A percentile compares a stretch with the other conserved stretches of the same genome.
Evolutionary conservation across 2,329 filamentous ascomycete species (phyloP).

Genomic region (Fusarium sp.): DNA sequence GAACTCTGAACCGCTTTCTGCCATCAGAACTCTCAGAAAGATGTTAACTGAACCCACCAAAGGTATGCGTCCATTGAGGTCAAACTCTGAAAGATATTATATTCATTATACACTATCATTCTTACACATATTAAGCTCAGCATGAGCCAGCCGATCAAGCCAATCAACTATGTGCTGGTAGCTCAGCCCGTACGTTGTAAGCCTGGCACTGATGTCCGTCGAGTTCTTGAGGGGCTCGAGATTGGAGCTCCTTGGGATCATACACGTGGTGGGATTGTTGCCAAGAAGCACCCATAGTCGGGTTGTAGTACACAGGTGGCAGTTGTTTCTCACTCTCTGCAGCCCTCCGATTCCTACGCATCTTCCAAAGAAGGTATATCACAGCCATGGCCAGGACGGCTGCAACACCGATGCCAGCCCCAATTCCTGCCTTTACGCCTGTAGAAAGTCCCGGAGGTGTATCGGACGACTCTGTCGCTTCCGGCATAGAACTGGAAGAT

Average conservation of each 20-base stretch:
- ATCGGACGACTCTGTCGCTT: not conserved
- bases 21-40: too few relatives aligned
- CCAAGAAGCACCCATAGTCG: constrained; percentile 10
- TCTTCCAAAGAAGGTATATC: constrained; percentile 33
- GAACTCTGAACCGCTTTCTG: too few relatives aligned
- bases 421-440: constrained; percentile 28
- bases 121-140: not conserved
- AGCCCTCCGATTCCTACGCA: constrained; percentile 18
- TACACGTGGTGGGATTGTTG: constrained; percentile 13
- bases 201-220: constrained; percentile 20
- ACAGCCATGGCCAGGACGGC: constrained; percentile 1
- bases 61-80: too few relatives aligned
- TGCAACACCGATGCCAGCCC: constrained; percentile 20
- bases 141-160: not conserved
- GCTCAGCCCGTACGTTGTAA: constrained; percentile 16
- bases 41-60: too few relatives aligned
- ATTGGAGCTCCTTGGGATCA: constrained; percentile 3
- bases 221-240: constrained; percentile 22
- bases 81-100: too few relatives aligned
- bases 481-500: not conserved
- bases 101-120: too few relatives aligned
- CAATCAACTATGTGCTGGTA: constrained; percentile 30
- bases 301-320: not conserved
- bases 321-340: constrained; percentile 2
- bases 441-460: constrained; percentile 1